Percentiles rank a stretch among this genome's conserved stretches.
These are phyloP conservation scores for Podila verticillata DNA, from an alignment of 192 early-diverging fungal genomes.

Conservation along the genomic window DNA sequence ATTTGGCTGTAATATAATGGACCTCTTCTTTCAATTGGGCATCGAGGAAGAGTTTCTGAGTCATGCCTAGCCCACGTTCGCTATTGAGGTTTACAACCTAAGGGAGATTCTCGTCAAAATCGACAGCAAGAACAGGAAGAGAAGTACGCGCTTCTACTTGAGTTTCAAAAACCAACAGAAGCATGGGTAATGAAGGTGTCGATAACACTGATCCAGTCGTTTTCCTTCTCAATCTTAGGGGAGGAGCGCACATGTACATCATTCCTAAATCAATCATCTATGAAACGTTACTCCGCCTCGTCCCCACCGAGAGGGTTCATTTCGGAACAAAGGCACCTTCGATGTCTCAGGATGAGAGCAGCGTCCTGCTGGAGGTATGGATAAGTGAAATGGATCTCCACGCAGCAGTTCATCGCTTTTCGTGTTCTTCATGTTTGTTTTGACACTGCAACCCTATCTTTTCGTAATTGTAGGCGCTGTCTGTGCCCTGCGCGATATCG, in stretches of 20 bases:
- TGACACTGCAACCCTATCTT: neutral
- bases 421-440: too few species aligned
- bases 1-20: neutral
- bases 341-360: neutral
- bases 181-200: too few species aligned
- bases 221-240: neutral
- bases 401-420: too few species aligned
- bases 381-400: neutral
- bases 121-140: neutral
- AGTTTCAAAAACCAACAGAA: too few species aligned
- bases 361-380: constrained; percentile 1
- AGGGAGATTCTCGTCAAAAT: neutral
- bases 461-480: neutral
- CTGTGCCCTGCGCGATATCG: neutral
- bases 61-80: neutral
- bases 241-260: neutral
- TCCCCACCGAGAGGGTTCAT: neutral
- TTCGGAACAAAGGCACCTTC: neutral
- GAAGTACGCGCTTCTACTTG: neutral
- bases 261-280: neutral
- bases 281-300: neutral
- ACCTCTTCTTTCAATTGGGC: neutral
- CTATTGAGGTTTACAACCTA: neutral
- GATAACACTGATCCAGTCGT: too few species aligned
- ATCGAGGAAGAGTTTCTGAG: neutral